Percentiles rank a stretch among this genome's conserved stretches.
phyloP scores from a whole-genome alignment of 2,329 filamentous ascomycete genomes.

The Xylariaceae sp. region DNA sequence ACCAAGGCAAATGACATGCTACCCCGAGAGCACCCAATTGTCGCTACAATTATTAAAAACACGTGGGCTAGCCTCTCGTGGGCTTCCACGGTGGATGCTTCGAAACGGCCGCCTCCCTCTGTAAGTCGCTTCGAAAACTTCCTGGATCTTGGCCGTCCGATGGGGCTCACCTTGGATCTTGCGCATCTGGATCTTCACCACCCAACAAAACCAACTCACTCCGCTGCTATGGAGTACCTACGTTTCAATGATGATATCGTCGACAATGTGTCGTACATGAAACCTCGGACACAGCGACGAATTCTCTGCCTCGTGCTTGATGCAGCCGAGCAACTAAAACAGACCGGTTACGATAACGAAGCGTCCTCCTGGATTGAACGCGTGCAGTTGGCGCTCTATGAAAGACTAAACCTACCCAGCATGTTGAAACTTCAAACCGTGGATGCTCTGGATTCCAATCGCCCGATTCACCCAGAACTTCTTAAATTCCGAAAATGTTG shows the following conservation, averaged over 20 bases:
- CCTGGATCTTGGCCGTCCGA: constrained; percentile 43
- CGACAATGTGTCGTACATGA: constrained; percentile 2
- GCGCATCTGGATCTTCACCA: constrained; percentile 57
- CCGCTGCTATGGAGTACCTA: constrained; percentile 48
- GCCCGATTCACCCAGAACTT: constrained; percentile 6
- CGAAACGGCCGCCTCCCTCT: constrained; percentile 42
- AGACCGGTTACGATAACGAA: constrained; percentile 22
- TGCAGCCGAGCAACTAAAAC: constrained; percentile 23
- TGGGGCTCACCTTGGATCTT: constrained; percentile 42
- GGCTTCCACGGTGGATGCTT: constrained; percentile 51
- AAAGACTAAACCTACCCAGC: constrained; percentile 17
- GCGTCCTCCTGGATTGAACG: constrained; percentile 26
- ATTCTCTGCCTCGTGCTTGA: constrained; percentile 25
- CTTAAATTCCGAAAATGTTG: too few relatives aligned
- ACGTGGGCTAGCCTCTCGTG: constrained; percentile 51
- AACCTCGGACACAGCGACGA: constrained; percentile 8
- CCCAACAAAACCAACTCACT: constrained; percentile 48
- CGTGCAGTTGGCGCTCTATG: constrained; percentile 17
- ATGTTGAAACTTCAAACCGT: constrained; percentile 16
- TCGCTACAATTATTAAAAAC: constrained; percentile 36
- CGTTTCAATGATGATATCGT: constrained; percentile 13
- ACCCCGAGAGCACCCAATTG: constrained; percentile 32
- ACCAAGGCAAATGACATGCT: constrained; percentile 45
- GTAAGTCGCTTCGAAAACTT: constrained; percentile 52
- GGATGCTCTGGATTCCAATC: constrained; percentile 11